Base-by-base conservation (phyloP, 192 early-diverging fungal genomes). In the Irineochytrium annulatum region DNA sequence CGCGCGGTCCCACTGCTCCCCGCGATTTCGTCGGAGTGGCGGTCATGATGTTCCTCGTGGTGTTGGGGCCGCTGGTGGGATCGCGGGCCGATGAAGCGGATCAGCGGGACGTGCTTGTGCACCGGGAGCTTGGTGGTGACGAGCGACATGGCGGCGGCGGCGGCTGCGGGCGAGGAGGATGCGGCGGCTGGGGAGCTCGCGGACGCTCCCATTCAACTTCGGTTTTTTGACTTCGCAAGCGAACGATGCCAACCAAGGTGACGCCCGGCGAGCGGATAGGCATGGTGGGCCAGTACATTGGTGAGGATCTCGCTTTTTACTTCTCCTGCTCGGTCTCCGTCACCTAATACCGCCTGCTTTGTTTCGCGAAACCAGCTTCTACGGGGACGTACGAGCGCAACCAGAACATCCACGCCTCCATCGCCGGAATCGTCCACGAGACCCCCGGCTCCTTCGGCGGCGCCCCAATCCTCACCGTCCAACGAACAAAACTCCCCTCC, bases 251-350 rank as follows among this genome's bases (percentile, higher is more conserved):
- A n/a, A n/a, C n/a, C n/a, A n/a, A n/a, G 39, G 87, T 89, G 19
- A 87, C 84, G 1, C 91, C 91, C 2, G 91, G 91, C n/a, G 84
- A 86, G 30, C 80, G 87, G 22, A 74, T 93, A 3, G 88, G 91
- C 0, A 77, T 80, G 45, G 70, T 80, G 11, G 75, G 79, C 55
- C 88, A 90, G 52, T 86, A 81, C 56, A 72, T 61, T 39, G 60
- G 60, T 61, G 30, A 13, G 43, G 24, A 16, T 13, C 46, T 49
- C 28, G 0, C 27, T 22, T 26, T 17, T 26, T 54, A 33, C 4
- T 28, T 6, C 16, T 4, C 30, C n/a, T 29, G 52, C 19, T 28
- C n/a, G 17, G 16, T 16, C 3, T 54, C 34, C 14, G 16, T 16
- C 34, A 33, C n/a, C 5, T 26, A 54, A 19, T 29, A 6, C 34